These are phyloP conservation scores for Exobasidium cylindrosporum DNA, from an alignment of 1,284 basidiomycete species.

Conservation along the genomic window DNA sequence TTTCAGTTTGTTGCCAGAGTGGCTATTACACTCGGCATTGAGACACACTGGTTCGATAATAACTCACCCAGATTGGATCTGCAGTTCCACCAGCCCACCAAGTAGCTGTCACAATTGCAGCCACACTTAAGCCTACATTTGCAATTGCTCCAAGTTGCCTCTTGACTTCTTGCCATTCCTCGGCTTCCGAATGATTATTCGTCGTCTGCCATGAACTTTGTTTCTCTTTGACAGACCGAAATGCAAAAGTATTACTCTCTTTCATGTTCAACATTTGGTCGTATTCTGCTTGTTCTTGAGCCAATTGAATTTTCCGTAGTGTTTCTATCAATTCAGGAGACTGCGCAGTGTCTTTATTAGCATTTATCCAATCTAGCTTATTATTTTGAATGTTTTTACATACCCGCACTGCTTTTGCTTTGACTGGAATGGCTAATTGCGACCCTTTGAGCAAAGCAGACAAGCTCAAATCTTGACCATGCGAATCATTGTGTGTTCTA, in stretches of 20 bases:
- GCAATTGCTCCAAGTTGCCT: constrained; percentile 3
- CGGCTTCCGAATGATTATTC: not conserved
- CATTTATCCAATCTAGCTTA: not conserved
- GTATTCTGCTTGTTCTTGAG: constrained; percentile 6
- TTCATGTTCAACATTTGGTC: not conserved
- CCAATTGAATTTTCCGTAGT: constrained; percentile 8
- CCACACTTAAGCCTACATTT: constrained; percentile 2
- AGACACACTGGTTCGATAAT: not conserved
- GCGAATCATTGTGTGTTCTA: not conserved
- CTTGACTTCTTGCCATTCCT: constrained; percentile 12
- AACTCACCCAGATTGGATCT: constrained; percentile 12
- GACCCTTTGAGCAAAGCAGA: not conserved
- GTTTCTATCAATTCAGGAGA: constrained; percentile 1
- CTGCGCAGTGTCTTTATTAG: not conserved
- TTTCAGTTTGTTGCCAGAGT: too few relatives aligned
- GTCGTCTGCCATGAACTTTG: not conserved
- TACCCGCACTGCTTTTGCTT: not conserved
- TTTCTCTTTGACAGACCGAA: not conserved
- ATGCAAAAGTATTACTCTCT: not conserved
- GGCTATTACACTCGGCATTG: not conserved
- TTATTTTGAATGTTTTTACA: not conserved
- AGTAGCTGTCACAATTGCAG: not conserved
- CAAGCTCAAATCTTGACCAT: not conserved
- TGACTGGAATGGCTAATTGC: not conserved
- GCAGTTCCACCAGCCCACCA: constrained; percentile 12